These are phyloP conservation scores for Aspergillus sp. DNA, from an alignment of 2,329 filamentous ascomycete species.

Conservation along the genomic window DNA sequence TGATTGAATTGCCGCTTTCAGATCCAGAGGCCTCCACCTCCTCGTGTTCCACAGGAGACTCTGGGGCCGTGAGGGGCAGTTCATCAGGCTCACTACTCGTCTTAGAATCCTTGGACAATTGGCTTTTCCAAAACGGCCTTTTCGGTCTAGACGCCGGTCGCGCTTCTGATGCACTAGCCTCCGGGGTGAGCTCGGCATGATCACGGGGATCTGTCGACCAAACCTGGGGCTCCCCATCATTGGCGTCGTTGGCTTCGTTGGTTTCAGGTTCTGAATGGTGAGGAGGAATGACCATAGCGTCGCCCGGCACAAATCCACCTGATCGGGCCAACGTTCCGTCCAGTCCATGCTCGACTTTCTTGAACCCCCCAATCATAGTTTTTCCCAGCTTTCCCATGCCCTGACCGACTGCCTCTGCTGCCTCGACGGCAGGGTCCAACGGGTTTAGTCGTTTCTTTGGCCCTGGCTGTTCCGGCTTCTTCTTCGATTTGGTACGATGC, in stretches of 20 bases:
- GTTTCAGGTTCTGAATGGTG: slow-evolving; percentile 3
- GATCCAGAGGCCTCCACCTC: background rate
- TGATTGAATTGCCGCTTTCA: slow-evolving; percentile 8
- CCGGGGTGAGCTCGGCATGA: background rate
- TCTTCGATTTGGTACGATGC: slow-evolving; percentile 24
- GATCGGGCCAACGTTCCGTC: slow-evolving; percentile 39
- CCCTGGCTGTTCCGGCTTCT: slow-evolving; percentile 16
- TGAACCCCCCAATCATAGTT: slow-evolving; percentile 47
- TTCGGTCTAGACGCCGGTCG: slow-evolving; percentile 21
- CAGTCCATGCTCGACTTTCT: slow-evolving; percentile 41
- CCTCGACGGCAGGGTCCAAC: slow-evolving; percentile 52
- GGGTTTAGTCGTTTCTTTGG: slow-evolving; percentile 27
- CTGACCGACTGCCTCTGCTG: slow-evolving; percentile 55
- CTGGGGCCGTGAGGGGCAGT: slow-evolving; percentile 40
- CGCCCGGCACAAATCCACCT: slow-evolving; percentile 35
- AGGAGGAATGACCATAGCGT: slow-evolving; percentile 11
- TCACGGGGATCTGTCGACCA: background rate
- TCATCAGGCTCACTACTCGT: slow-evolving; percentile 34
- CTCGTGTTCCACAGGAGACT: slow-evolving; percentile 24
- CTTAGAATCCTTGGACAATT: slow-evolving; percentile 34
- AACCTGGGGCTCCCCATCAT: background rate
- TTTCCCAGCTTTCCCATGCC: slow-evolving; percentile 50
- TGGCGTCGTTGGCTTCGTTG: background rate
- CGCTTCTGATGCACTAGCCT: background rate
- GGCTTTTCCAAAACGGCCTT: slow-evolving; percentile 37